Evolutionary conservation across 2,329 filamentous ascomycete species (phyloP), one percentile per base, ranked within the genome.

Genomic region (Huntiella omanensis): DNA sequence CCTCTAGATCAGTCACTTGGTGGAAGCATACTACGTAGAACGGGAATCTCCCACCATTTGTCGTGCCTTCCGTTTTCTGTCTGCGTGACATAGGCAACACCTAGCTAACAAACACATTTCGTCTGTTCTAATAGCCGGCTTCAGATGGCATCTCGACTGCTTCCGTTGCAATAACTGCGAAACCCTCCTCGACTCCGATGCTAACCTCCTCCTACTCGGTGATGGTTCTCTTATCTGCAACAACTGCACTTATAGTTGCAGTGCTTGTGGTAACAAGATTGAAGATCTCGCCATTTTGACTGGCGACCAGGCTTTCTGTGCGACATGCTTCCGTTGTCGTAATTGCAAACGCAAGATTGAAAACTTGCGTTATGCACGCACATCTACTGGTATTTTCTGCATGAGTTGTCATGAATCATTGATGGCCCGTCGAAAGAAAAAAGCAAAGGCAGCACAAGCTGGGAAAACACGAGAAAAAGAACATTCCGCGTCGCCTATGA

Each of bases 311-410:
- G 91, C 91, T 39, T 98, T 95, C 60, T 98, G 91, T 64, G 86
- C 87, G 38, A 88, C 84, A 48, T 98, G 91, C 65, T 98, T 98
- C 66, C 77, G 87, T 56, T 98, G 91, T 65, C 75, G 91, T 56
- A 98, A 96, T 61, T 98, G 91, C 70, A 98, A 96, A 68, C 78
- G 83, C 60, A 95, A 95, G 68, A 98, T 98, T 51, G 91, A 98
- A 63, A 98, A 98, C 60, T 70, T 98, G 53, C 80, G 88, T 60
- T 98, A 96, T 75, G 91, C 91, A 46, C 78, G 91, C 58, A 98
- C 91, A 1, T 95, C 88, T 5, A 91, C 96, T 62, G 91, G 91
- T 50, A 98, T 98, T 55, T 96, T 98, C 60, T 98, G 91, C 66
- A 98, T 98, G 91, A 86, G 80, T 57, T 98, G 91, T 60, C 91